These are phyloP conservation scores for Pelargonium nanum DNA, from an alignment of 345 rosid species.

Conservation along the genomic window DNA sequence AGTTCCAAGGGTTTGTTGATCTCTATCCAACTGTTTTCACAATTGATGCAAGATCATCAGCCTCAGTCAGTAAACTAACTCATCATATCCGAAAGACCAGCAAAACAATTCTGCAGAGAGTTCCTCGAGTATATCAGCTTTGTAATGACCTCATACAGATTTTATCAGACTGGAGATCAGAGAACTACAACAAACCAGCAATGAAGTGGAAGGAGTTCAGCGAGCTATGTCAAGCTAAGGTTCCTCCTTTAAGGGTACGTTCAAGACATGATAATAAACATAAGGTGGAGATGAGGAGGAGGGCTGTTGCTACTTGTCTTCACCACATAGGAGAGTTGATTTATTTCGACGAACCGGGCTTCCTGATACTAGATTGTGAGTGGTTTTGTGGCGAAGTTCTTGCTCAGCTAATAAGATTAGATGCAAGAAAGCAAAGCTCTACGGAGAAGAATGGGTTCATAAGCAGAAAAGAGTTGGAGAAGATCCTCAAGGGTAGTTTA, in stretches of 20 bases:
- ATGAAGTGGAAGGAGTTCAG: slow-evolving; percentile 87
- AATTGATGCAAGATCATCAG: slow-evolving; percentile 81
- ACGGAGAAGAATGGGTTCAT: slow-evolving; percentile 53
- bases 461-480: slow-evolving; percentile 65
- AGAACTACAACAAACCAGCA: slow-evolving; percentile 60
- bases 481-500: slow-evolving; percentile 54
- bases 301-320: slow-evolving; percentile 74
- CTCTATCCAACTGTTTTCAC: slow-evolving; percentile 77
- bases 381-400: slow-evolving; percentile 88
- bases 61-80: slow-evolving; percentile 66
- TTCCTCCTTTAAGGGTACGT: slow-evolving; percentile 62
- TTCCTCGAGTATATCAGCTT: slow-evolving; percentile 83
- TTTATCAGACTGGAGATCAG: slow-evolving; percentile 80
- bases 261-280: slow-evolving; percentile 59
- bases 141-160: slow-evolving; percentile 66
- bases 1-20: slow-evolving; percentile 72
- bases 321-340: slow-evolving; percentile 84
- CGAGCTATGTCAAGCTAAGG: slow-evolving; percentile 76
- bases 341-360: slow-evolving; percentile 63
- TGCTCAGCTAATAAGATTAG: slow-evolving; percentile 63
- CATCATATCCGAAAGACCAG: slow-evolving; percentile 62
- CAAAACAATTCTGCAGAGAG: slow-evolving; percentile 67
- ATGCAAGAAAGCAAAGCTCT: slow-evolving; percentile 45
- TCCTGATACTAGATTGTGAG: slow-evolving; percentile 68
- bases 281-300: slow-evolving; percentile 61